Base-by-base conservation (phyloP, 1,284 basidiomycete species). In the Polyporus tsugae region DNA sequence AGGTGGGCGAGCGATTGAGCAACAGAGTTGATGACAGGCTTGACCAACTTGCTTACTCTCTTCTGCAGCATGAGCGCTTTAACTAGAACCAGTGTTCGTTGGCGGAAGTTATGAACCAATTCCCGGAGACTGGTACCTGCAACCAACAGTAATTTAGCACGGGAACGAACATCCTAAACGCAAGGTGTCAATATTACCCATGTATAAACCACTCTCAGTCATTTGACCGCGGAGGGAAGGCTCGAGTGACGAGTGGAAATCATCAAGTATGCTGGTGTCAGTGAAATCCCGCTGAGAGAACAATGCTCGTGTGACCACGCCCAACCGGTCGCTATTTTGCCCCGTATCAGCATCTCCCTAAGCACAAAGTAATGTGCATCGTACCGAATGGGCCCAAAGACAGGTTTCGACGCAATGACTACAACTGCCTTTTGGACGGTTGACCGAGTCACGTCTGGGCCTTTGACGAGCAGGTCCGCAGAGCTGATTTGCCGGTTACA, bases 341-440 rank as follows among this genome's bases (percentile, higher is more conserved):
- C 22, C 55, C 44, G 60, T 35, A n/a, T 64, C 57, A 60, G 29
- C 19, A 52, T 22, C 25, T 15, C 22, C 17, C 35, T 6, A 19
- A 42, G 7, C 22, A 33, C 36, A 9, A 4, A 41, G 22, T 9
- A 6, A 22, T 19, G 4, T 36, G 15, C 7, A 19, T 10, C 85
- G 39, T 61, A 92, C 91, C 93, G 86, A 80, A 95, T 93, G 46
- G 93, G 92, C 29, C 94, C 95, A 78, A 97, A 97, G 1, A 96
- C 87, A 0, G 95, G 95, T 75, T 95, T 95, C 5, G 91, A 92
- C 2, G 95, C 96, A 42, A 99, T 85, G 2, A 99, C 94, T 0
- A 99, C 95, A 4, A 99, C 94, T 0, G 98, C 97, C 79, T 99
- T 99, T 80, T 99, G 97, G 0, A 99, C 97, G 17, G 93, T 99